phyloP scores from a whole-genome alignment of 768 basidiomycete genomes.

The Tephrocybe sp. region DNA sequence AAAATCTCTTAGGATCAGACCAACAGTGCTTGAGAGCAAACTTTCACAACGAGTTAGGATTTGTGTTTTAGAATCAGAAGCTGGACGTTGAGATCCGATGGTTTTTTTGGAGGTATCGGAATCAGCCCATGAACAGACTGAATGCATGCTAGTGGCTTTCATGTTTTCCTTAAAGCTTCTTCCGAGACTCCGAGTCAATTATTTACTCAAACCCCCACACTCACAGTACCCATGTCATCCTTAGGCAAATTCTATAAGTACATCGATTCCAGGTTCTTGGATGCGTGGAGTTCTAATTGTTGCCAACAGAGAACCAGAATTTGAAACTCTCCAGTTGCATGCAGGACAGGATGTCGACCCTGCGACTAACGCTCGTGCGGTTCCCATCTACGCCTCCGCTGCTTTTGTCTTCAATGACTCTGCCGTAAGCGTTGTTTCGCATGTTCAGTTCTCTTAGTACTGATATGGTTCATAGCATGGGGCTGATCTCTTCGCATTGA shows the following conservation, averaged over 20 bases:
- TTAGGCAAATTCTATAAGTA: background rate
- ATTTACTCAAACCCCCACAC: background rate
- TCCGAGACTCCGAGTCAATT: background rate
- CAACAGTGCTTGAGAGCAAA: too few relatives aligned
- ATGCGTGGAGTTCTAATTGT: background rate
- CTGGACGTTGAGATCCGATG: too few relatives aligned
- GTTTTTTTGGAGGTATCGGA: too few relatives aligned
- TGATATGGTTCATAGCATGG: background rate
- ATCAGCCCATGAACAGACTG: background rate
- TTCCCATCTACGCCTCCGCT: constrained; percentile 75
- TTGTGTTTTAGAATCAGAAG: background rate
- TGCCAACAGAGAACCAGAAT: constrained; percentile 54
- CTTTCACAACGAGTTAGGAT: background rate
- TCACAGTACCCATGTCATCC: background rate
- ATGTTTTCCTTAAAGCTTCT: background rate
- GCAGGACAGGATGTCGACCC: constrained; percentile 67
- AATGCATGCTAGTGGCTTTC: background rate
- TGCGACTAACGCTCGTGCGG: constrained; percentile 69
- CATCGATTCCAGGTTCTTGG: background rate
- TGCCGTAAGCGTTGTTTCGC: constrained; percentile 35
- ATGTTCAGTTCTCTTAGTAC: constrained; percentile 50
- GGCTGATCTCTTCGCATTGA: constrained; percentile 1
- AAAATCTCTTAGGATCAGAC: background rate
- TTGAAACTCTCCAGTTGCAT: constrained; percentile 80
- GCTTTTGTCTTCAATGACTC: constrained; percentile 38